Conservation (phyloP, 2,329 filamentous ascomycete species). For the Penicillium aurantiogriseum region DNA sequence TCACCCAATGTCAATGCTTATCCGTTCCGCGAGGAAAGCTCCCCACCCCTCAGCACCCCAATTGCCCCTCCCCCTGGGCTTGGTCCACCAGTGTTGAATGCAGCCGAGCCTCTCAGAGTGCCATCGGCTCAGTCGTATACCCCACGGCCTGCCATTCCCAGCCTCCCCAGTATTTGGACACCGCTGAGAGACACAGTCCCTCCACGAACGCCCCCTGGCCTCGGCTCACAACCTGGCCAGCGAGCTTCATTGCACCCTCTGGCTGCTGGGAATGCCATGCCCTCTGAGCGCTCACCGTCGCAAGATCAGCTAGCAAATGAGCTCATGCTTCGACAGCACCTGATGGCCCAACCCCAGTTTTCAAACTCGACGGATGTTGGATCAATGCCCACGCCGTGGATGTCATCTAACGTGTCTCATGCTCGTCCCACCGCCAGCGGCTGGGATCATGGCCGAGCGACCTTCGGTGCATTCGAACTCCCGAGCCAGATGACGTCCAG, state of each 20-base stretch:
- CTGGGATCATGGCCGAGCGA: constrained; percentile 27
- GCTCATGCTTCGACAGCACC: constrained; percentile 28
- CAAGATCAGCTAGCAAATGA: constrained; percentile 31
- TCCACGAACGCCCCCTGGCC: constrained; percentile 41
- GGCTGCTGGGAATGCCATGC: constrained; percentile 12
- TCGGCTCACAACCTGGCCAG: constrained; percentile 30
- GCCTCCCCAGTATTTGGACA: constrained; percentile 47
- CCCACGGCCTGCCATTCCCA: constrained; percentile 30
- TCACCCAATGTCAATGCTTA: constrained; percentile 21
- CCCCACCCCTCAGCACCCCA: constrained; percentile 27
- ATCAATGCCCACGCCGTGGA: constrained; percentile 28
- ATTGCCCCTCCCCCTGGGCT: constrained; percentile 37
- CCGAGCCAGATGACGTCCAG: constrained; percentile 30
- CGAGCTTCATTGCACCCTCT: constrained; percentile 19
- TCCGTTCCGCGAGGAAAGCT: constrained; percentile 24
- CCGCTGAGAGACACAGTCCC: constrained; percentile 41
- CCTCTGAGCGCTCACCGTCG: constrained; percentile 20
- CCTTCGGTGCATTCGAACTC: constrained; percentile 22
- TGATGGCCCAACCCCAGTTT: constrained; percentile 27
- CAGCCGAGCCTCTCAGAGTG: constrained; percentile 20
- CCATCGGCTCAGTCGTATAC: constrained; percentile 34
- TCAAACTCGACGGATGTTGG: constrained; percentile 22
- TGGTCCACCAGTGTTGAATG: constrained; percentile 23
- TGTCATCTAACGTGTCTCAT: constrained; percentile 17
- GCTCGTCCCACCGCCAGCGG: constrained; percentile 15